These are phyloP conservation scores for Penicillium flavigenum DNA, from an alignment of 495 filamentous ascomycete genomes.

Conservation along the genomic window DNA sequence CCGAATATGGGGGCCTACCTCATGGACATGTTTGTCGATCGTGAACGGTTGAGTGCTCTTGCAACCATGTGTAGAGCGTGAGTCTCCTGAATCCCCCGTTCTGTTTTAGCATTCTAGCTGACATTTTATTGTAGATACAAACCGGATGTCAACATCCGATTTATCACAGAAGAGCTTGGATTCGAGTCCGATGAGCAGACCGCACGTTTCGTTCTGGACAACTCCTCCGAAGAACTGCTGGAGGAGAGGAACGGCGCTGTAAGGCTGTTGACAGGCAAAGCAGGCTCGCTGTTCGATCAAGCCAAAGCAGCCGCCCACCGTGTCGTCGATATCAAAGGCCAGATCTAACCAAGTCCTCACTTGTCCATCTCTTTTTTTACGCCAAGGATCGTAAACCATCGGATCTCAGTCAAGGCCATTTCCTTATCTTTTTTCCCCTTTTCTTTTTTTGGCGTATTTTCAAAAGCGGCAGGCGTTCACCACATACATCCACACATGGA, in stretches of 20 bases:
- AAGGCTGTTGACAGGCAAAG: constrained; percentile 72
- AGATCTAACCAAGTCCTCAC: constrained; percentile 63
- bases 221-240: constrained; percentile 72
- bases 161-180: constrained; percentile 91
- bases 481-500: neutral
- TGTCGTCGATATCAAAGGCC: constrained; percentile 94
- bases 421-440: constrained; percentile 1
- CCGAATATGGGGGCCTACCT: constrained; percentile 98
- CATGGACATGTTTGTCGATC: constrained; percentile 97
- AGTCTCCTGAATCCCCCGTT: constrained; percentile 42
- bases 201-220: constrained; percentile 80
- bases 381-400: constrained; percentile 10
- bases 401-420: constrained; percentile 6
- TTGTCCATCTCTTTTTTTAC: constrained; percentile 9
- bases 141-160: constrained; percentile 80
- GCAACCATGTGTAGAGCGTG: constrained; percentile 91
- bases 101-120: constrained; percentile 33
- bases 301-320: constrained; percentile 70
- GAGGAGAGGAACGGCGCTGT: constrained; percentile 73
- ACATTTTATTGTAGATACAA: constrained; percentile 69
- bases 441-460: constrained; percentile 7
- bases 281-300: constrained; percentile 67
- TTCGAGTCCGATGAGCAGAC: constrained; percentile 93
- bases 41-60: constrained; percentile 88
- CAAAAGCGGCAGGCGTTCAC: constrained; percentile 22